A percentile compares a stretch with the other conserved stretches of the same genome.
Evolutionary conservation across 2,329 filamentous ascomycete species (phyloP).

Genomic region (Huntiella moniliformis): DNA sequence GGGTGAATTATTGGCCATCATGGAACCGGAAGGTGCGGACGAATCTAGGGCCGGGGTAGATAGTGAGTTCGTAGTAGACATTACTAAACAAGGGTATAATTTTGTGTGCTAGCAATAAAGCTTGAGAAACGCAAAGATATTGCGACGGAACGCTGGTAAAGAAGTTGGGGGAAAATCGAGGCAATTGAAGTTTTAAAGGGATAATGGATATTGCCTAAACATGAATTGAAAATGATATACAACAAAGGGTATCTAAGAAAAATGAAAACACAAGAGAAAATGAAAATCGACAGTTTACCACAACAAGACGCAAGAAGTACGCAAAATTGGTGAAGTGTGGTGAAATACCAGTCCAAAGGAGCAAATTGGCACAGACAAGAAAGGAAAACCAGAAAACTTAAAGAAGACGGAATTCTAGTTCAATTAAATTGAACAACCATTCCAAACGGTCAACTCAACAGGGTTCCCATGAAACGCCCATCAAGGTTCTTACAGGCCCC

Average conservation of each 20-base stretch:
- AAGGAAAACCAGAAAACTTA: not conserved
- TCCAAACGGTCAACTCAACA: not conserved
- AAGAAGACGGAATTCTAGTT: not conserved
- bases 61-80: too few species aligned
- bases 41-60: too few species aligned
- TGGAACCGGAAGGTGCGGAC: too few species aligned
- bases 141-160: too few species aligned
- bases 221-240: not conserved
- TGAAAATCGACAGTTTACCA: not conserved
- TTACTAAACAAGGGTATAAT: too few species aligned
- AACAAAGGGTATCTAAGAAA: not conserved
- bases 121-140: not conserved
- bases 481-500: constrained; percentile 3
- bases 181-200: too few species aligned
- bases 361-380: not conserved
- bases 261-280: not conserved
- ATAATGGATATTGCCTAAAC: not conserved
- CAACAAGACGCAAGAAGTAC: too few species aligned
- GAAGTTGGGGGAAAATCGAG: too few species aligned
- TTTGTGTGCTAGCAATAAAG: too few species aligned
- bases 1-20: too few species aligned
- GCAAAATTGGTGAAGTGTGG: too few species aligned
- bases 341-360: not conserved
- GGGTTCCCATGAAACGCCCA: not conserved
- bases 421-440: too few species aligned